Base-by-base conservation (phyloP, 495 filamentous ascomycete species). In the Penicillium canescens region DNA sequence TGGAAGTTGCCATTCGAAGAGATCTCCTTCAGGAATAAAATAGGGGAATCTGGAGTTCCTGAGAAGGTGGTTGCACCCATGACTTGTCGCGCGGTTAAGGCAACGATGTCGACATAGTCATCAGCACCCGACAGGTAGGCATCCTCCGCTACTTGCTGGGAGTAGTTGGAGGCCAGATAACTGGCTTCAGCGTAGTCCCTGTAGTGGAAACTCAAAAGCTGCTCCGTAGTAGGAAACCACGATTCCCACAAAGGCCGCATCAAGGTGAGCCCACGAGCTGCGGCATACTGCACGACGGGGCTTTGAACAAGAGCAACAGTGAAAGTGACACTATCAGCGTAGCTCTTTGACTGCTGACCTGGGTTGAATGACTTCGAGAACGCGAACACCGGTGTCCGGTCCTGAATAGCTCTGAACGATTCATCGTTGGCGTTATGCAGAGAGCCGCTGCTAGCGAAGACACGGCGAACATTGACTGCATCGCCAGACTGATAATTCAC, bases 21-120 rank as follows among this genome's bases (percentile, higher is more conserved):
- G 50, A 98, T 98, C 68, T 98, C 93, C 68, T 98, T 98, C 51
- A 96, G 71, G 70, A 96, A 96, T 9, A 98, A 66, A 43, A 96
- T 82, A 0, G 92, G 91, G 54, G 85, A 76, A 3, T 93, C 87
- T 0, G 88, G 88, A 3, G 92, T 96, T 1, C 93, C 93, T 0
- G 90, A 82, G 65, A 98, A 96, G 39, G 84, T 86, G 4, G 90
- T 95, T 2, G 91, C 92, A 3, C 93, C 93, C 67, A 98, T 80
- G 11, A 93, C 89, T 68, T 98, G 93, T 13, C 93, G 87, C n/a
- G 93, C 92, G 28, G 86, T 87, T 26, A 98, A 81, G 2, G 89
- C 87, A 10, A 92, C 86, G 44, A 98, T 96, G 59, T 96, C 92
- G 34, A 86, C 86, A 46, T 77, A 77, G 49, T 76, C 73, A 36